Percentiles rank a stretch among this genome's conserved stretches.
phyloP scores from a whole-genome alignment of 2,329 filamentous ascomycete genomes.

The Stagonosporopsis rhizophila region DNA sequence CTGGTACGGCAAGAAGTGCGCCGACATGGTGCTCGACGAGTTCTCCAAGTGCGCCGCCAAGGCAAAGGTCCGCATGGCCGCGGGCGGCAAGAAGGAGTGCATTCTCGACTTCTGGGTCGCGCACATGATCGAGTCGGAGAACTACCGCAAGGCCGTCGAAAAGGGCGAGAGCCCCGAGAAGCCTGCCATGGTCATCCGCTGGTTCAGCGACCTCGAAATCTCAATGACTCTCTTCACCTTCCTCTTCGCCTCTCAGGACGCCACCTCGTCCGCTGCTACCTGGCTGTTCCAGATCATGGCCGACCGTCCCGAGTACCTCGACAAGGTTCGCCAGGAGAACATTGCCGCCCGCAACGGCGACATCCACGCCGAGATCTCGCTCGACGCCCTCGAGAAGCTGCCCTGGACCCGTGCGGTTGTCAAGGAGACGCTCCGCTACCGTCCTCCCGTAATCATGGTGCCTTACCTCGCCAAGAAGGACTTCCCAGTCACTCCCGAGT shows the following conservation, averaged over 20 bases:
- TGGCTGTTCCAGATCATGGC: conserved; percentile 96
- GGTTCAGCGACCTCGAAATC: conserved; percentile 91
- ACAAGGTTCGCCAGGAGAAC: conserved; percentile 92
- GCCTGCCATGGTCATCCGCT: conserved; percentile 80
- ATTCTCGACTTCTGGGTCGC: conserved; percentile 94
- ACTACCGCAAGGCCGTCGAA: conserved; percentile 79
- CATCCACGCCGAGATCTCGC: conserved; percentile 70
- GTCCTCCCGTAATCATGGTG: conserved; percentile 96
- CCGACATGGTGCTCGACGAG: conserved; percentile 88
- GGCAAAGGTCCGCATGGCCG: conserved; percentile 89
- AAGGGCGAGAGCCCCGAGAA: conserved; percentile 74
- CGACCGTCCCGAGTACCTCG: conserved; percentile 89
- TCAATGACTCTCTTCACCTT: conserved; percentile 94
- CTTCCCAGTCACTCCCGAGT: conserved; percentile 86
- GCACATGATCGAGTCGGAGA: conserved; percentile 81
- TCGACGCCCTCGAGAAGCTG: conserved; percentile 89
- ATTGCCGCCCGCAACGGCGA: conserved; percentile 77
- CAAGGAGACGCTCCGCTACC: conserved; percentile 73
- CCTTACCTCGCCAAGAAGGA: conserved; percentile 94
- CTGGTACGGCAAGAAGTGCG: conserved; percentile 96
- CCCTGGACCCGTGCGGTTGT: conserved; percentile 91
- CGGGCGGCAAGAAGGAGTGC: conserved; percentile 84
- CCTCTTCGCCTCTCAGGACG: conserved; percentile 96
- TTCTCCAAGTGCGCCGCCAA: conserved; percentile 93
- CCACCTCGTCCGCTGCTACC: conserved; percentile 89